Percentiles rank a stretch among this genome's conserved stretches.
phyloP scores from a whole-genome alignment of 129 eudicot species.

The Silybum marianum region DNA sequence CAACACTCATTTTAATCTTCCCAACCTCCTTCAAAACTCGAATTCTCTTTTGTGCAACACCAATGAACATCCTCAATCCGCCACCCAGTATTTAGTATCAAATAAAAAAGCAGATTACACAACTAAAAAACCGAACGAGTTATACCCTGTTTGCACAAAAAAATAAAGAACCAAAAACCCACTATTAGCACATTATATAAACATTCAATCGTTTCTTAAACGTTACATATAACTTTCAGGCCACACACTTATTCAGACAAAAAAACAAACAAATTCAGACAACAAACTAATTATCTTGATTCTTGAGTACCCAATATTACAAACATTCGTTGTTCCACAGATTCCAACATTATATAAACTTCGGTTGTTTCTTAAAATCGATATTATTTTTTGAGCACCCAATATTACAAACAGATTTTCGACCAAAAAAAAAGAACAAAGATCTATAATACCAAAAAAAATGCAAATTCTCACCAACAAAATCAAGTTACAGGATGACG shows the following conservation, averaged over 20 bases:
- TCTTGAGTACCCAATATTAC: background rate
- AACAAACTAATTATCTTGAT: no score
- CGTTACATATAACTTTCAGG: background rate
- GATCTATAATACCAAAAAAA: background rate
- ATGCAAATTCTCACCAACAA: slow-evolving; percentile 47
- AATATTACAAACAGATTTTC: background rate
- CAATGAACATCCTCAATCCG: slow-evolving; percentile 67
- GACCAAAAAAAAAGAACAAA: background rate
- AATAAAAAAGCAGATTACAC: background rate
- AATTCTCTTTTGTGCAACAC: slow-evolving; percentile 45
- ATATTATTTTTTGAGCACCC: background rate
- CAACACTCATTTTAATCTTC: slow-evolving; percentile 59
- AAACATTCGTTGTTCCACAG: background rate
- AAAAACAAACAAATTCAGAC: no score
- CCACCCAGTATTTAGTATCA: slow-evolving; percentile 31
- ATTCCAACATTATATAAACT: background rate
- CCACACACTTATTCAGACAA: background rate
- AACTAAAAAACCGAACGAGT: slow-evolving; percentile 8
- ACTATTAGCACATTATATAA: slow-evolving; percentile 11
- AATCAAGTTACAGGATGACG: slow-evolving; percentile 56
- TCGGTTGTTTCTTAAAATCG: background rate
- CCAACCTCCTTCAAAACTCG: slow-evolving; percentile 41
- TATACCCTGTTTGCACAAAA: background rate
- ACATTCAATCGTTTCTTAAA: background rate
- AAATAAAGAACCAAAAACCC: background rate